Conservation (phyloP, 495 filamentous ascomycete species). For the Penicillium ochrochloron region DNA sequence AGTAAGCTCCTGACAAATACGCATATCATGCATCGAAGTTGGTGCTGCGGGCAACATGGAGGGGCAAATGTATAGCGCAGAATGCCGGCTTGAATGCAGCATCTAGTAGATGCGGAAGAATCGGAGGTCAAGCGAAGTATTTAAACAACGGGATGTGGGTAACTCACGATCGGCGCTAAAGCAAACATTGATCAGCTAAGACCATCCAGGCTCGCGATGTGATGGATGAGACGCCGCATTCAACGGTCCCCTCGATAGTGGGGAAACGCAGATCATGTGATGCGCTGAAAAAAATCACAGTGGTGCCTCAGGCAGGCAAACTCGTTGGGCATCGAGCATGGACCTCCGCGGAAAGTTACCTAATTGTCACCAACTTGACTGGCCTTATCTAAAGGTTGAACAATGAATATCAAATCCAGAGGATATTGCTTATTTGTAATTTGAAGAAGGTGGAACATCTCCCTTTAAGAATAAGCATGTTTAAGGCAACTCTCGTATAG, state of each 20-base stretch:
- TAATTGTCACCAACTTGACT: background rate
- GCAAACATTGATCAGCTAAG: conserved; percentile 31
- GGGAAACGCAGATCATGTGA: conserved; percentile 41
- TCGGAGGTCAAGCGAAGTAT: background rate
- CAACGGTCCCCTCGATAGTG: conserved; percentile 40
- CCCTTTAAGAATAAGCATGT: no score
- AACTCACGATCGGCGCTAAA: conserved; percentile 50
- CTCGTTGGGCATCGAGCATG: background rate
- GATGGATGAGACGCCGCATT: conserved; percentile 31
- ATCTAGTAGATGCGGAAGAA: background rate
- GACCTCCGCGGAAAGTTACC: background rate
- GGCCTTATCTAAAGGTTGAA: background rate
- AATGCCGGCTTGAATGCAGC: background rate
- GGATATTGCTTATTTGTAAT: no score
- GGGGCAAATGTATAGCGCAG: conserved; percentile 1
- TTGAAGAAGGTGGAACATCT: no score
- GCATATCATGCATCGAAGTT: background rate
- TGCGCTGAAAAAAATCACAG: conserved; percentile 32
- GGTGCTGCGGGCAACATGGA: background rate
- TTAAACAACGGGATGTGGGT: conserved; percentile 11
- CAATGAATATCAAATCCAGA: background rate
- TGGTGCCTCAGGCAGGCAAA: conserved; percentile 32
- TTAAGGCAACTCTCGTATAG: no score
- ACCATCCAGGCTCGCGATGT: conserved; percentile 26
- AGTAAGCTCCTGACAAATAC: background rate